Evolutionary conservation across 805 yeast species (phyloP), one percentile per base, ranked within the genome.

Genomic region (Wickerhamiella siamensis): DNA sequence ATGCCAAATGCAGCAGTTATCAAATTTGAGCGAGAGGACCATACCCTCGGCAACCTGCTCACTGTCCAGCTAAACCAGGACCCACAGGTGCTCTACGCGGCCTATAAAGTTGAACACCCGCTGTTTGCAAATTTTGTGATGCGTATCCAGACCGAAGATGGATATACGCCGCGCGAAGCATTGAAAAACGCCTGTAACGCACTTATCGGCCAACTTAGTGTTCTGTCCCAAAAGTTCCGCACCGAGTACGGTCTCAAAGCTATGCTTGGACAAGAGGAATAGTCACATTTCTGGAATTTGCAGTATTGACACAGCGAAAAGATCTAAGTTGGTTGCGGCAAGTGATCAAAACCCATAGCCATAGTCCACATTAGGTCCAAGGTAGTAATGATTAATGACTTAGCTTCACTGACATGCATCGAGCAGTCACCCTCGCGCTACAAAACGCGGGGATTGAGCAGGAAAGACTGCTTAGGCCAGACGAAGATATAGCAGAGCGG

Each of bases 41-140:
- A 91, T 59, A 91, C 99, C 3, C 69, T 91, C 45, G 98, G 95
- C 21, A 91, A 91, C 60, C 62, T 91, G 53, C 70, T 91, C 46
- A 74, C 94, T 57, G 77, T 87, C 22, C 95, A 88, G 58, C 72
- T 91, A 43, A 70, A 84, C 47, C 77, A 77, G 55, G 97, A 91
- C 60, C 76, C 77, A 39, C 76, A 78, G 50, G 99, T 91, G n/a
- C 59, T 91, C 29, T 91, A 87, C 60, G 97, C 94, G 35, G 98
- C 97, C 29, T 91, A 91, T 69, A 91, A 91, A 61, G 86, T 91
- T 35, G 97, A 91, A 64, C 99, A 91, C 64, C 99, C 99, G 6
- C 68, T 91, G 49, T 91, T 91, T 63, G 96, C 98, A 32, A 83
- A 83, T 60, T 91, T 91, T 54, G 77, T 88, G 36, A 75, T 91